These are phyloP conservation scores for Ogataea angusta DNA, from an alignment of 805 yeast species.

Conservation along the genomic window DNA sequence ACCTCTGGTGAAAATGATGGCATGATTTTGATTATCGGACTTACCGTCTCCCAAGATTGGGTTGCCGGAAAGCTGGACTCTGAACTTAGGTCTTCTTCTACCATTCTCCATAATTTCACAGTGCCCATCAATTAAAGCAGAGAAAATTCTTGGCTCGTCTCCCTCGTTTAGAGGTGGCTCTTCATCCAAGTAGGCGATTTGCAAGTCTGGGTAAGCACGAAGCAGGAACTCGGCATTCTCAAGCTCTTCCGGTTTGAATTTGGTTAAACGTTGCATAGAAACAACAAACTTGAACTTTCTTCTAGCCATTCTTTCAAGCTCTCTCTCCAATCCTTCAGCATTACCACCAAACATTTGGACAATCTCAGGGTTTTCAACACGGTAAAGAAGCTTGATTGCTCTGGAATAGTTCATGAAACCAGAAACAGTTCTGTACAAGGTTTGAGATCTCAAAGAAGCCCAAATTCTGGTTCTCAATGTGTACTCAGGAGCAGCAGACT, in stretches of 20 bases:
- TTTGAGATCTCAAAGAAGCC: constrained; percentile 98
- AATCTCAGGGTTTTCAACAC: constrained; percentile 92
- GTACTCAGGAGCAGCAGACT: constrained; percentile 96
- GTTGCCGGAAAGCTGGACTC: constrained; percentile 76
- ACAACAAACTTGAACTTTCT: constrained; percentile 79
- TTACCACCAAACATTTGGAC: constrained; percentile 99
- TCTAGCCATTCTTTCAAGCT: constrained; percentile 85
- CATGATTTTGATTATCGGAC: constrained; percentile 83
- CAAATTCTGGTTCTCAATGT: constrained; percentile 95
- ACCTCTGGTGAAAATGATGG: constrained; percentile 77
- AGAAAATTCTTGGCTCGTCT: constrained; percentile 68
- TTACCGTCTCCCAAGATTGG: constrained; percentile 88
- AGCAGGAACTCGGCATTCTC: constrained; percentile 79
- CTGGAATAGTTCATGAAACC: constrained; percentile 98
- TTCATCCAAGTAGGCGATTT: constrained; percentile 92
- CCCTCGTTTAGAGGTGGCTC: constrained; percentile 74
- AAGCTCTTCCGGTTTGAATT: constrained; percentile 68
- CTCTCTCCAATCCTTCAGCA: constrained; percentile 93
- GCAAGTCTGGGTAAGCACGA: constrained; percentile 80
- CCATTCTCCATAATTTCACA: constrained; percentile 71
- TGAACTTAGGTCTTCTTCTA: constrained; percentile 71
- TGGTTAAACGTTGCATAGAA: constrained; percentile 80
- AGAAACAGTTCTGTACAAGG: constrained; percentile 92
- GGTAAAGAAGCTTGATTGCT: constrained; percentile 88
- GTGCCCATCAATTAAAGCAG: constrained; percentile 78